phyloP scores from a whole-genome alignment of 176 grass and related monocot genomes.

The Lolium rigidum region DNA sequence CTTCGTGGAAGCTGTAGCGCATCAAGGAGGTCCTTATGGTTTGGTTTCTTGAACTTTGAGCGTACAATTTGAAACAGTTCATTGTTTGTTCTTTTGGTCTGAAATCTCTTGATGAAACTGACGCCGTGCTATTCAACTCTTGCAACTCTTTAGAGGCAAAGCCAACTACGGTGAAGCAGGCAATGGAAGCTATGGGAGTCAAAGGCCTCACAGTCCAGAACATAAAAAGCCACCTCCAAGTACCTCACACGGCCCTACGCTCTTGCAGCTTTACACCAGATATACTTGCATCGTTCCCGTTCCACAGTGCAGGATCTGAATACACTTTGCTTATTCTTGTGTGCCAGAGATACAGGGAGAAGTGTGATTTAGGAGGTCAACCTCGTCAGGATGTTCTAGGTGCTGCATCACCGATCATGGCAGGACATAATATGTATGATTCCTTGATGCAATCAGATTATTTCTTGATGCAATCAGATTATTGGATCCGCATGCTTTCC shows the following conservation, averaged over 20 bases:
- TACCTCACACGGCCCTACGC: not conserved
- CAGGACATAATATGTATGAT: conserved; percentile 18
- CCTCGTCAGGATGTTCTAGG: conserved; percentile 1
- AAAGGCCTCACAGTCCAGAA: conserved; percentile 38
- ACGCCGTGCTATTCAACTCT: conserved; percentile 3
- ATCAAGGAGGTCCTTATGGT: conserved; percentile 58
- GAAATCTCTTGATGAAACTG: conserved; percentile 18
- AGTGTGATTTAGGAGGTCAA: conserved; percentile 4
- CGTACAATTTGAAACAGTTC: not conserved
- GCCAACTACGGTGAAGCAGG: conserved; percentile 46
- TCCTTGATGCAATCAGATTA: not conserved
- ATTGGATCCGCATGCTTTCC: not conserved
- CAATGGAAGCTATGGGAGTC: conserved; percentile 57
- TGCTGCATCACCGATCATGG: conserved; percentile 20
- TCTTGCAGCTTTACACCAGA: conserved; percentile 17
- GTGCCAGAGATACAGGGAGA: conserved; percentile 48
- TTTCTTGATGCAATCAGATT: not conserved
- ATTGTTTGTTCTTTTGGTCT: conserved; percentile 2
- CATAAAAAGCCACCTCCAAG: conserved; percentile 64
- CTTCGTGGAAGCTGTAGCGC: conserved; percentile 48
- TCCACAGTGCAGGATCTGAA: not conserved
- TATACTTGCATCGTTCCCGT: conserved; percentile 13
- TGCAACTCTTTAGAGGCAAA: conserved; percentile 51
- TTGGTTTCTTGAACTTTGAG: conserved; percentile 31
- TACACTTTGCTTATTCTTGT: not conserved